Evolutionary conservation across 2,329 filamentous ascomycete genomes (phyloP).

Genomic region (Aspergillus spinulosporus): DNA sequence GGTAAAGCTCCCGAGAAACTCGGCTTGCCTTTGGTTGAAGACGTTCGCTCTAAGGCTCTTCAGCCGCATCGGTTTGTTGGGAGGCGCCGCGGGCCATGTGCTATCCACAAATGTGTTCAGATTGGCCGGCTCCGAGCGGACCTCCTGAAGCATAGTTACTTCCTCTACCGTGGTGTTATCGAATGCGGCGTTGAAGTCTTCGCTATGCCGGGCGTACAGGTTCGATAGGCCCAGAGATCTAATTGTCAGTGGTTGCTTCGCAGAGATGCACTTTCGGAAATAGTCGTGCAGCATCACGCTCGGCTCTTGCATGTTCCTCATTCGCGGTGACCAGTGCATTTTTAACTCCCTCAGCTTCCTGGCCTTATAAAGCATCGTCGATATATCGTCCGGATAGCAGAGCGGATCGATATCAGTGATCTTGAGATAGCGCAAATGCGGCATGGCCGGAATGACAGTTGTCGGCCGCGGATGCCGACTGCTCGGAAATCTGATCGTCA

Average conservation of each 20-base stretch:
- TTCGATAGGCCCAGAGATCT: constrained; percentile 59
- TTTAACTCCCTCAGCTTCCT: constrained; percentile 56
- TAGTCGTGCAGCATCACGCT: constrained; percentile 56
- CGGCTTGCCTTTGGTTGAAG: constrained; percentile 46
- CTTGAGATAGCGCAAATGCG: constrained; percentile 55
- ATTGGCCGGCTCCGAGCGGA: constrained; percentile 45
- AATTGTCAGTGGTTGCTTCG: constrained; percentile 49
- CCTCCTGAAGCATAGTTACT: constrained; percentile 56
- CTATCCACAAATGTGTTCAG: constrained; percentile 56
- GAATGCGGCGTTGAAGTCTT: constrained; percentile 48
- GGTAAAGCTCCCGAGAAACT: constrained; percentile 44
- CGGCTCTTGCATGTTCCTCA: constrained; percentile 60
- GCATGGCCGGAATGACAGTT: constrained; percentile 57
- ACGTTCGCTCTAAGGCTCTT: constrained; percentile 54
- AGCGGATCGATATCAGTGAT: constrained; percentile 63
- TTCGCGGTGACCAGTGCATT: constrained; percentile 63
- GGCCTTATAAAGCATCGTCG: constrained; percentile 55
- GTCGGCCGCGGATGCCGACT: constrained; percentile 59
- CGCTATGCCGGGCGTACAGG: constrained; percentile 55
- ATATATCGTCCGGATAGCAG: constrained; percentile 65
- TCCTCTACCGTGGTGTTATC: constrained; percentile 47
- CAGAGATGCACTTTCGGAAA: constrained; percentile 56
- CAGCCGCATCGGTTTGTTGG: constrained; percentile 37
- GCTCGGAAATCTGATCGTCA: constrained; percentile 59
- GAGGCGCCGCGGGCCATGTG: constrained; percentile 49